Base-by-base conservation (phyloP, 805 yeast genomes). In the Nakazawaea wickerhamii region DNA sequence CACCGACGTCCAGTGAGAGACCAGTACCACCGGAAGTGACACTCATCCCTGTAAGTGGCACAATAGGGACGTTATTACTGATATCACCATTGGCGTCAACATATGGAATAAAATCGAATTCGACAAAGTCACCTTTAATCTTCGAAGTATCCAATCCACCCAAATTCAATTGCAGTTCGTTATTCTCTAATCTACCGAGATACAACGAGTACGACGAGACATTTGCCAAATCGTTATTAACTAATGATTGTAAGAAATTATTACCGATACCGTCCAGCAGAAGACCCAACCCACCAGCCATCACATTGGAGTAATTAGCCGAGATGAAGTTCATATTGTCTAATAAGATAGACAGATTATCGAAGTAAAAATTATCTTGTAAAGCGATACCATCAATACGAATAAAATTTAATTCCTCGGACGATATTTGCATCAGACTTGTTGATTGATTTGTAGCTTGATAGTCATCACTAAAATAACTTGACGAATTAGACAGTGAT, bases 91-190 rank as follows among this genome's bases (percentile, higher is more conserved):
- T 28, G 2, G 21, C 10, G 33, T 59, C 58, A 11, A 48, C 30
- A 20, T 63, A 65, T 7, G 83, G 76, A 3, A 81, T 54, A 51
- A 71, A 71, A 30, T 74, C 68, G 50, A 71, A 82, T 32, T 61
- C 57, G 20, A 68, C 70, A 13, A 81, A 55, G 25, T 68, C 64
- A 1, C 80, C 84, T 5, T 51, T 50, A 46, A 57, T 73, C 36
- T 67, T 64, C 22, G 62, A 57, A 8, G 66, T 60, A 51, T 79
- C 77, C 4, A 83, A 74, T 3, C 75, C 78, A 9, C 93, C 90
- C 2, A 81, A 63, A 6, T 80, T 55, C 10, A 83, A 44, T 33
- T 53, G 55, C 8, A 73, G 70, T 21, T 53, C 39, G 18, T 54
- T 23, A 4, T 40, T 34, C 45, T 52, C 54, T 40, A 57, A 55